phyloP scores from a whole-genome alignment of 139 green algal species.

The Micractinium conductrix region DNA sequence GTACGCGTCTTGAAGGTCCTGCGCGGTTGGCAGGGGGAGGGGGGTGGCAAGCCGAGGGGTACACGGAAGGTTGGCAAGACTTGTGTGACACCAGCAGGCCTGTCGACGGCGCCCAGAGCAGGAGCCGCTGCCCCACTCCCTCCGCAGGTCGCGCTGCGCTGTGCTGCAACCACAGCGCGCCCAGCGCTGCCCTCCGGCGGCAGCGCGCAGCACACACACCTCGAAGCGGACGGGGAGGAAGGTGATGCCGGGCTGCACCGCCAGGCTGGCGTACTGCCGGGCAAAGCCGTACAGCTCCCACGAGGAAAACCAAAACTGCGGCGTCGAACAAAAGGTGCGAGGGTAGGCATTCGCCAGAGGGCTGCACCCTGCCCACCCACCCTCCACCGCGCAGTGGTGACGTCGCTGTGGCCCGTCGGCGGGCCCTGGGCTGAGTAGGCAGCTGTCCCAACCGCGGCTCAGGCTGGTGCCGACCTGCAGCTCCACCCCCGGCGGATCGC shows the following conservation, averaged over 20 bases:
- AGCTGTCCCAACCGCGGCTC: neutral
- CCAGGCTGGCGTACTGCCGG: neutral
- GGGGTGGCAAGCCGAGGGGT: too few relatives aligned
- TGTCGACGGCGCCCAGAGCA: too few relatives aligned
- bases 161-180: neutral
- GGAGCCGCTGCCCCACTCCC: too few relatives aligned
- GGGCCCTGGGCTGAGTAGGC: too few relatives aligned
- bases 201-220: neutral
- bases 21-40: neutral
- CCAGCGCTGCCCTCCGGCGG: too few relatives aligned
- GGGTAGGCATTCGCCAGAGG: too few relatives aligned
- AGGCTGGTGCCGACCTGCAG: neutral
- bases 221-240: slow-evolving; percentile 10
- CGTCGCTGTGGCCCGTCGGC: too few relatives aligned
- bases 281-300: slow-evolving; percentile 27
- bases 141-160: neutral
- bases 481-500: neutral
- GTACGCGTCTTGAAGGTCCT: slow-evolving; percentile 16
- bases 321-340: too few relatives aligned
- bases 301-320: neutral
- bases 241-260: neutral
- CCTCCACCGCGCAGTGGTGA: too few relatives aligned
- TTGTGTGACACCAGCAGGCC: neutral
- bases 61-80: neutral
- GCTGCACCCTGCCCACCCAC: too few relatives aligned